Evolutionary conservation across 345 rosid genomes (phyloP), one percentile per base, ranked within the genome.

Genomic region (Viola odorata): DNA sequence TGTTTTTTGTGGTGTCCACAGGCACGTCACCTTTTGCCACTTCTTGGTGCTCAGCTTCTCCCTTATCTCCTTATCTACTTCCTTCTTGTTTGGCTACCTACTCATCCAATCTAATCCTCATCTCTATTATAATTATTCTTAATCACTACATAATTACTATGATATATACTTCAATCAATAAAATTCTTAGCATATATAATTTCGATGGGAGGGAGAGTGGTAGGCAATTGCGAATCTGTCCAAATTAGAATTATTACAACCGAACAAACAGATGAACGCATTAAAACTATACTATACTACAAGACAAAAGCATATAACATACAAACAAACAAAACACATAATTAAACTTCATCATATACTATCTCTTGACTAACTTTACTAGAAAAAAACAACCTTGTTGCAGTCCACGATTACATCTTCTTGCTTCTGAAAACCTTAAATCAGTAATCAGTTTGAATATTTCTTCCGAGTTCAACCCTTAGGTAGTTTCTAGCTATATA

Each of bases 11-110:
- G 76, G 80, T 58, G 70, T 66, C 69, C 83, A 71, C 63, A 51
- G 40, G 44, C 64, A 58, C 64, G 58, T 54, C 72, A 61, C 45
- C 32, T 3, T 37, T 63, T 53, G 49, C 53, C 65, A 55, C 41
- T 41, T 53, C 58, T 58, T 37, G 52, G 55, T 57, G 60, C 53
- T 61, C 62, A 56, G 40, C 16, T 23, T 13, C 42, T 50, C 7
- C 74, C 81, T 71, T 72, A 68, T 73, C 77, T 60, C 60, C 77
- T 74, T 65, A 71, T 61, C 75, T 65, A 12, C 61, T 50, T 53
- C n/a, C 12, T 42, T 71, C 32, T 58, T 37, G 42, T 47, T 55
- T 63, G 45, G 39, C 39, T 39, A 40, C 65, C 15, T 41, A 2
- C 32, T 23, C 37, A 12, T 41, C 41, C 7, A 15, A 17, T 23